Percentiles rank a stretch among this genome's conserved stretches.
phyloP scores from a whole-genome alignment of 2,329 filamentous ascomycete species.

The Paracoccidioides brasiliensis region DNA sequence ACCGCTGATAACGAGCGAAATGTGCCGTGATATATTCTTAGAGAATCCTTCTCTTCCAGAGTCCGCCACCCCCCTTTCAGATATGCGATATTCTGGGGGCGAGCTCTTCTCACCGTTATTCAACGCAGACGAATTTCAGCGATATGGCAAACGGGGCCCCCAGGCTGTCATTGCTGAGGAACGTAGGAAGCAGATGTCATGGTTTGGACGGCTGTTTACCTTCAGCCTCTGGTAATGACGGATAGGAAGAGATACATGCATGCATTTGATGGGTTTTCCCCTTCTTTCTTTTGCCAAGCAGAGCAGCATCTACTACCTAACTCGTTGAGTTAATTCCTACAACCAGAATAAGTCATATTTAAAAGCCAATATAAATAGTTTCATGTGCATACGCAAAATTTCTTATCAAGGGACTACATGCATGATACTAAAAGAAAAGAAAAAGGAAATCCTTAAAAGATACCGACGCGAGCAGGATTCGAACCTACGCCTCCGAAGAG shows the following conservation, averaged over 20 bases:
- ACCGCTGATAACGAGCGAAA: background rate
- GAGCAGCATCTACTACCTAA: no score
- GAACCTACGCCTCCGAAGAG: constrained; percentile 3
- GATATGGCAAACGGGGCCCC: background rate
- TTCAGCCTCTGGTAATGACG: no score
- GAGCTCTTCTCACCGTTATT: background rate
- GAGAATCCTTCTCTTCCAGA: background rate
- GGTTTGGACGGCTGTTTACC: background rate
- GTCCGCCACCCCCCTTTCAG: background rate
- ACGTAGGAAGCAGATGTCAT: background rate
- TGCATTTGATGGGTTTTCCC: no score
- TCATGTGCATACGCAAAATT: background rate
- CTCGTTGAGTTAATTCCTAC: no score
- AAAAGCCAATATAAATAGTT: no score
- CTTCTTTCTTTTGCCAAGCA: no score
- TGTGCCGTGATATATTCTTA: background rate
- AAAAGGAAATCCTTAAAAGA: background rate
- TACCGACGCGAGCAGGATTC: constrained; percentile 2
- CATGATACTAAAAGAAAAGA: background rate
- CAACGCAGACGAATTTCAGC: background rate
- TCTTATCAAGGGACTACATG: background rate
- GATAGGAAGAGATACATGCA: background rate
- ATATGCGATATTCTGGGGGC: background rate
- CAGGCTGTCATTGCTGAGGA: background rate
- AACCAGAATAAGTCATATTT: no score